Percentiles rank a stretch among this genome's conserved stretches.
phyloP scores from a whole-genome alignment of 148 eudicot species.

The Persicaria maculosa region DNA sequence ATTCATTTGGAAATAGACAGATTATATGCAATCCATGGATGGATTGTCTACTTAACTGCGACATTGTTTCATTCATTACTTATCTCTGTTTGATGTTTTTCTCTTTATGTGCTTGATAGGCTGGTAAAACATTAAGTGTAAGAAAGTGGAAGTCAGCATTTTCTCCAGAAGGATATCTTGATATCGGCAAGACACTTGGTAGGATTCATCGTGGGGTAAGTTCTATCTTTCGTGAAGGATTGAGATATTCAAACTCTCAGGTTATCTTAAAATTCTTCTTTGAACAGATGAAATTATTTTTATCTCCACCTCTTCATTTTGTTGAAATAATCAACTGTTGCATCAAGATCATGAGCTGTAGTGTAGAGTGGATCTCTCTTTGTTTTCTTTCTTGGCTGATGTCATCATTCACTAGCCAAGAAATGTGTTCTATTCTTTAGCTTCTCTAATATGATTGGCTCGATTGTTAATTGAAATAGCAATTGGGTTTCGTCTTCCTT shows the following conservation, averaged over 20 bases:
- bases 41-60: not conserved
- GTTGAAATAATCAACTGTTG: not conserved
- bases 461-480: not conserved
- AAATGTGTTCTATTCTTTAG: not conserved
- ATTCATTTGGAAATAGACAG: not conserved
- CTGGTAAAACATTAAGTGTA: conserved; percentile 80
- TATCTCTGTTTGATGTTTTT: not conserved
- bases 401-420: not conserved
- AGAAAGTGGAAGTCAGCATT: conserved; percentile 91
- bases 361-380: not conserved
- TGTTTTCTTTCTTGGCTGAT: not conserved
- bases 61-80: not conserved
- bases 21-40: not conserved
- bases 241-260: not conserved
- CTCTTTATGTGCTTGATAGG: conserved; percentile 27
- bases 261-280: not conserved
- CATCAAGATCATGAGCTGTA: not conserved
- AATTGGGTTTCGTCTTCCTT: not conserved
- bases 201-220: conserved; percentile 94
- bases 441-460: not conserved
- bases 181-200: conserved; percentile 78
- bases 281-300: not conserved
- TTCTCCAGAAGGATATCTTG: conserved; percentile 76
- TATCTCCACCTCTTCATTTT: not conserved
- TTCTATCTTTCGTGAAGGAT: conserved; percentile 6